Evolutionary conservation across 176 grass and related monocot species (phyloP), one percentile per base, ranked within the genome.

Genomic region (Paspalum vaginatum): DNA sequence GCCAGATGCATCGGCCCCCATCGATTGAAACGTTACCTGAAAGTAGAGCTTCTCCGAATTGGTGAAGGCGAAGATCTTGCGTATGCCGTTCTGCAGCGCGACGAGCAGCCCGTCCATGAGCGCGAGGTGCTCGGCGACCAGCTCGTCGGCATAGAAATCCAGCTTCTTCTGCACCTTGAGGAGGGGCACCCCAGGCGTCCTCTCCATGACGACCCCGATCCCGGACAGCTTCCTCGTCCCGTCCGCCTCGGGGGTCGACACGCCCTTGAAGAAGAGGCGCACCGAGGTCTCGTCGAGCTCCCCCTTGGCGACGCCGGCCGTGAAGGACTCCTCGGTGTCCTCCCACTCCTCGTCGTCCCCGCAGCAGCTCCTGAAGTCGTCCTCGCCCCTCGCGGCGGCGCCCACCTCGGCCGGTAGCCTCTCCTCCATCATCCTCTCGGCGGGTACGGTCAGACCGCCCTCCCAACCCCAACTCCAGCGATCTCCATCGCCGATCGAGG

Each of bases 121-220:
- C 2, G 97, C 97, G 14, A 99, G 83, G 86, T 99, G 97, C 82
- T 99, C 97, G 0, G 97, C 97, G 17, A 95, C 97, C 24, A 99
- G 84, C 69, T 90, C 93, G 13, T 96, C 93, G 43, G 93, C 93
- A 84, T 86, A 91, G 72, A 99, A 99, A 79, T 99, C 93, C 40
- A 99, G 84, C 87, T 96, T 99, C 78, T 99, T 99, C 89, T 99
- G 93, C 38, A 99, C 88, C 80, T 70, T 71, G 44, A 91, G 85
- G 46, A 84, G 47, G 39, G 93, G 81, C 75, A 88, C 76, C 18
- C 84, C 96, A 0, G 84, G 68, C 1, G 47, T 69, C 71, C 82
- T 91, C 73, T 99, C 97, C 93, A 99, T 93, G n/a, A 99, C 97
- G 22, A 93, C 97, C 11, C 97, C 97, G 7, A 99, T 96, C 81